Percentiles rank a stretch among this genome's conserved stretches.
These are phyloP conservation scores for Suillus americanus DNA, from an alignment of 768 basidiomycete genomes.

Conservation along the genomic window DNA sequence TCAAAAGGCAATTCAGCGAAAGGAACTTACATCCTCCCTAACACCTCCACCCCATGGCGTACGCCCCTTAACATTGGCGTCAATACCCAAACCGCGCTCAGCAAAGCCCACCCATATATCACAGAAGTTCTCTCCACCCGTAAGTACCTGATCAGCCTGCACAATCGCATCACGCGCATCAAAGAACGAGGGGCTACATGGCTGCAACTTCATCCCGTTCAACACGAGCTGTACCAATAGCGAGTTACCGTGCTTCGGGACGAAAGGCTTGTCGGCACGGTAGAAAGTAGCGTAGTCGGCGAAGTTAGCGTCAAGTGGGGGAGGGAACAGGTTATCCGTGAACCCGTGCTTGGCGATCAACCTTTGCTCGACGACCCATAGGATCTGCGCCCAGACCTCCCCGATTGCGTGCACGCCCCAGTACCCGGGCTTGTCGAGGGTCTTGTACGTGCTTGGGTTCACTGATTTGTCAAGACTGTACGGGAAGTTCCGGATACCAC, in stretches of 20 bases:
- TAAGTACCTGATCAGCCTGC: conserved; percentile 86
- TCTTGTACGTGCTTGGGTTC: conserved; percentile 94
- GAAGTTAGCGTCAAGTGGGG: conserved; percentile 60
- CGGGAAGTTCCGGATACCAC: conserved; percentile 84
- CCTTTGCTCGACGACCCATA: conserved; percentile 75
- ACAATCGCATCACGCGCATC: conserved; percentile 89
- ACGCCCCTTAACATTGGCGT: conserved; percentile 69
- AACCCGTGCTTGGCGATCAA: conserved; percentile 84
- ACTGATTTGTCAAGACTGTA: conserved; percentile 77
- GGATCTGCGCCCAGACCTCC: conserved; percentile 93
- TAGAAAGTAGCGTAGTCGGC: conserved; percentile 68
- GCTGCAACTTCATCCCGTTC: conserved; percentile 93
- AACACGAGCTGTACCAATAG: conserved; percentile 81
- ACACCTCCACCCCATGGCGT: conserved; percentile 95
- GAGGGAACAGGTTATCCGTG: conserved; percentile 79
- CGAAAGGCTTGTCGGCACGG: conserved; percentile 49
- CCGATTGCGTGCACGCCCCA: conserved; percentile 93
- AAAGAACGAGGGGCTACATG: conserved; percentile 88
- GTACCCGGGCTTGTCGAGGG: conserved; percentile 89
- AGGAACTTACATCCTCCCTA: conserved; percentile 56
- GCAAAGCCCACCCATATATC: conserved; percentile 85
- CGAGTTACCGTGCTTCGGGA: conserved; percentile 93
- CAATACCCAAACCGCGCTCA: conserved; percentile 73
- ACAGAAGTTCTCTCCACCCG: conserved; percentile 92
- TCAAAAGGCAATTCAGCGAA: neutral